These are phyloP conservation scores for Pseudogymnoascus verrucosus DNA, from an alignment of 2,329 filamentous ascomycete species.

Conservation along the genomic window DNA sequence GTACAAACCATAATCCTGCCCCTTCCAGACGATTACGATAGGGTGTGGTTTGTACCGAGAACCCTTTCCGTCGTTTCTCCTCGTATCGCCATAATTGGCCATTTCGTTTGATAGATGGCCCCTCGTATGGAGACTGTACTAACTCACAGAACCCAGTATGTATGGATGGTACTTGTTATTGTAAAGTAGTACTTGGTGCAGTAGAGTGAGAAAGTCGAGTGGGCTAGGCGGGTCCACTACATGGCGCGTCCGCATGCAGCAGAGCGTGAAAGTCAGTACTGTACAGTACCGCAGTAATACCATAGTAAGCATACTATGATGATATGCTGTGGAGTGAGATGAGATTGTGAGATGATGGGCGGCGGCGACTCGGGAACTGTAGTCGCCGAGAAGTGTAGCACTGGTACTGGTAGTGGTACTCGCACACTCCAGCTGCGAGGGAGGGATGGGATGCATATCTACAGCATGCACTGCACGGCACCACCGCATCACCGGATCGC, in stretches of 20 bases:
- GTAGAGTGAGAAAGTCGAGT: background rate
- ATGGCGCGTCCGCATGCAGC: background rate
- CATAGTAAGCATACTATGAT: too few relatives aligned
- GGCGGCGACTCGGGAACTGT: background rate
- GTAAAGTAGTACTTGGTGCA: too few relatives aligned
- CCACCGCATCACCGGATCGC: background rate
- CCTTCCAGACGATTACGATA: background rate
- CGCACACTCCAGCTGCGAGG: too few relatives aligned
- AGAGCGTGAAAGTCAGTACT: background rate
- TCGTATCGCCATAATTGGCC: background rate
- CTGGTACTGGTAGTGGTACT: too few relatives aligned
- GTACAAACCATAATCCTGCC: too few relatives aligned
- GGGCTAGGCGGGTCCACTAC: background rate
- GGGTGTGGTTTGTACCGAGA: background rate
- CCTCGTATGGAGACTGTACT: background rate
- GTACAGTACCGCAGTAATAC: too few relatives aligned
- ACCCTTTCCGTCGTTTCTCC: background rate
- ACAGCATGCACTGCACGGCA: background rate
- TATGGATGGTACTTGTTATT: too few relatives aligned
- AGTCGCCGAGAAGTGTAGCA: background rate
- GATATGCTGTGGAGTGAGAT: background rate
- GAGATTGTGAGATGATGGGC: background rate
- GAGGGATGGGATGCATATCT: background rate
- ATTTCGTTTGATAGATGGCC: background rate
- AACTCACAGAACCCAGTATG: too few relatives aligned